Evolutionary conservation across 495 filamentous ascomycete genomes (phyloP).

Genomic region (Penicillium bialowiezense): DNA sequence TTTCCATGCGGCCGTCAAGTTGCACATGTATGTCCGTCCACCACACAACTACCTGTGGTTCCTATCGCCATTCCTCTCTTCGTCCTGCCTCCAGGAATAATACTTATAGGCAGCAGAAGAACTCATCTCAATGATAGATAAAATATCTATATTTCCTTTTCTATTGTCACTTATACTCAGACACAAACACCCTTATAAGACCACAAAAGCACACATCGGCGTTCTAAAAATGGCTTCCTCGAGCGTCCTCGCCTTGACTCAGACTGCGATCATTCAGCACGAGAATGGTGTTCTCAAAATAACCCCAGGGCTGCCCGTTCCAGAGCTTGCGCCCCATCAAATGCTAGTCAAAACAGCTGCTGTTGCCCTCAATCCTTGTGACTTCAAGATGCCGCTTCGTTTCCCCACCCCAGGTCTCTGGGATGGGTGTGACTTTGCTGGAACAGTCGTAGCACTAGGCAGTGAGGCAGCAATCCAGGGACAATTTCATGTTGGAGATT

Average conservation of each 20-base stretch:
- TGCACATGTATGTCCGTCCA: too few relatives aligned
- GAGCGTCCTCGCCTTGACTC: background rate
- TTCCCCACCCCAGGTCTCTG: slow-evolving; percentile 33
- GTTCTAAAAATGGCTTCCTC: background rate
- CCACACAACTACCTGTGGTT: too few relatives aligned
- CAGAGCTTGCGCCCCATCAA: slow-evolving; percentile 14
- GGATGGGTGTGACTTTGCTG: slow-evolving; percentile 45
- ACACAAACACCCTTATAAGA: too few relatives aligned
- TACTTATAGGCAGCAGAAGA: too few relatives aligned
- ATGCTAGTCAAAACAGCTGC: slow-evolving; percentile 30
- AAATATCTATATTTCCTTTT: too few relatives aligned
- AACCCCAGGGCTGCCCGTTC: slow-evolving; percentile 18
- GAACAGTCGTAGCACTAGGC: slow-evolving; percentile 32
- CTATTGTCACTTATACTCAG: too few relatives aligned
- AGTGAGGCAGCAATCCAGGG: slow-evolving; percentile 14
- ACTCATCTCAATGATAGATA: too few relatives aligned
- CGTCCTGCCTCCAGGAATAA: too few relatives aligned
- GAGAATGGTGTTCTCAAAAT: slow-evolving; percentile 16
- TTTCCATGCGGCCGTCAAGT: too few relatives aligned
- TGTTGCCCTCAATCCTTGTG: slow-evolving; percentile 47
- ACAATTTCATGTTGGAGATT: slow-evolving; percentile 24
- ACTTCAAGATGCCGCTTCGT: slow-evolving; percentile 39
- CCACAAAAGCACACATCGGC: too few relatives aligned
- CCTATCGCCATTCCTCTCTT: too few relatives aligned
- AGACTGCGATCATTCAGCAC: slow-evolving; percentile 23